Base-by-base conservation (phyloP, 768 basidiomycete species). In the Boletus sp. region DNA sequence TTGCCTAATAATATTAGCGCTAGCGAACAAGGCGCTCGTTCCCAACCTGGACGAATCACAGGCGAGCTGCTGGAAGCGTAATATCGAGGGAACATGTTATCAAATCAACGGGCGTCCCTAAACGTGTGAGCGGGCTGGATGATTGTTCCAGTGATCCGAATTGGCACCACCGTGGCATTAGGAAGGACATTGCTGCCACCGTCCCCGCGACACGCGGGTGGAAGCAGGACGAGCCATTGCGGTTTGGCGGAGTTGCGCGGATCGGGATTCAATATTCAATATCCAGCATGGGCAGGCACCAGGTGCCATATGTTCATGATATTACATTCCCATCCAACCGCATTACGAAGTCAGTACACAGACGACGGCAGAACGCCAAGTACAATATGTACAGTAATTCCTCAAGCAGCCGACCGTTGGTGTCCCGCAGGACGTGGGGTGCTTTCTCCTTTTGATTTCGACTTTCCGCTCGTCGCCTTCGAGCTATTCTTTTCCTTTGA, bases 401-500 rank as follows among this genome's bases (percentile, higher is more conserved):
- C 19, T 39, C 38, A 39, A 9, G 9, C 48, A 46, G 9, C 56
- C 9, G 44, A 10, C 41, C 63, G 67, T 27, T 60, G 68, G 56
- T 64, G 64, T 27, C 59, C 65, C 15, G 55, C 44, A 25, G 64
- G 47, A 50, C 62, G 65, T 1, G 59, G 23, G 0, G 51, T 52
- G 1, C 57, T 39, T 1, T 68, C 62, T 3, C 60, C 68, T 42
- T 53, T 69, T 2, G 52, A 34, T 21, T 40, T 68, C 25, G 58
- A 47, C 49, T 59, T 69, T 4, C 53, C 56, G 30, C 46, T 38
- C 46, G 56, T 43, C 44, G 43, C 29, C 29, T 61, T 68, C 2
- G 59, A 55, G 14, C 59, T 25, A 47, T 58, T 43, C 57, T 69
- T 74, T 34, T 71, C 66, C 70, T 88, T 90, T 11, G 84, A 79